These are phyloP conservation scores for Peronosclerospora sorghi DNA, from an alignment of 352 stramenopile species.

Conservation along the genomic window DNA sequence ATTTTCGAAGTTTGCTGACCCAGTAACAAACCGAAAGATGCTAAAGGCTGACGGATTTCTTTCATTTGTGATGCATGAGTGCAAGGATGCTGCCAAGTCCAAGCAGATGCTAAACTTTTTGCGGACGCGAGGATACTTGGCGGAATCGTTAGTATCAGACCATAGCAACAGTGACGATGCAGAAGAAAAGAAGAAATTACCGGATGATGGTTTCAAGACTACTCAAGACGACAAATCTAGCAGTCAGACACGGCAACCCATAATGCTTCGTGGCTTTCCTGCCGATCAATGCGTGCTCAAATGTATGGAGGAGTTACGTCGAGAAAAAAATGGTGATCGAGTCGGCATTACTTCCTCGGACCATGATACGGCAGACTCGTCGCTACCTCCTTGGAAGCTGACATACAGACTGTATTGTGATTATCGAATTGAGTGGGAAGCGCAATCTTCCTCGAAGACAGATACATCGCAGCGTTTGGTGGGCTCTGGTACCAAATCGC, in stretches of 20 bases:
- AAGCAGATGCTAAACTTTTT: constrained; percentile 42
- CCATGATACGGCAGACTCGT: constrained; percentile 2
- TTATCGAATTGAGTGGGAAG: constrained; percentile 50
- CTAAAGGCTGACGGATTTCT: constrained; percentile 35
- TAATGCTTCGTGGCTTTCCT: constrained; percentile 32
- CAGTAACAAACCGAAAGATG: constrained; percentile 19
- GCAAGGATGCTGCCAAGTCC: constrained; percentile 27
- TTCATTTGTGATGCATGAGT: constrained; percentile 29
- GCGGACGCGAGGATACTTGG: constrained; percentile 30
- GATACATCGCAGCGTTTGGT: background rate
- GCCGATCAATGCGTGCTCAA: constrained; percentile 71
- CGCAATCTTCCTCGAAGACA: constrained; percentile 4
- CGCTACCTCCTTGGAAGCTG: constrained; percentile 58
- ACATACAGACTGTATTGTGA: constrained; percentile 67
- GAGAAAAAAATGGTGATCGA: constrained; percentile 7
- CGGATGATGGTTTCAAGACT: background rate
- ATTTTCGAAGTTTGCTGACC: constrained; percentile 57
- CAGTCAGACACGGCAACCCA: constrained; percentile 9
- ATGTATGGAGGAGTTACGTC: constrained; percentile 49
- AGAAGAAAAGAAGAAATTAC: constrained; percentile 13
- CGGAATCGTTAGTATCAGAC: constrained; percentile 13
- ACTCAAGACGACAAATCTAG: constrained; percentile 1
- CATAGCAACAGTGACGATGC: constrained; percentile 17
- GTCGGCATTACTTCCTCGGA: background rate
- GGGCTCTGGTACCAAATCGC: background rate